Evolutionary conservation across 805 yeast genomes (phyloP).

Genomic region (Sporopachydermia lactativora): DNA sequence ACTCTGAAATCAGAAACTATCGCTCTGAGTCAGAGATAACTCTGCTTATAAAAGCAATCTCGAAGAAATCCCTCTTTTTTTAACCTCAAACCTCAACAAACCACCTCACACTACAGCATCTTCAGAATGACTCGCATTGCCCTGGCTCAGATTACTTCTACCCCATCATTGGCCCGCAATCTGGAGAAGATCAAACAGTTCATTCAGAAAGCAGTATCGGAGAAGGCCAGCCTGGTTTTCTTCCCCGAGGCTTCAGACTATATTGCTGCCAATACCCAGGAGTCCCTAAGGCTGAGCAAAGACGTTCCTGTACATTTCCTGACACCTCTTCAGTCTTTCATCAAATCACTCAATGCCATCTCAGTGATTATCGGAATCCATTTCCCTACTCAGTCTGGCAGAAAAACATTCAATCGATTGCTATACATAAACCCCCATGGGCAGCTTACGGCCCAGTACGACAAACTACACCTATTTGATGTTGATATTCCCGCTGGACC

Average conservation of each 20-base stretch:
- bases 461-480: constrained; percentile 81
- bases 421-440: constrained; percentile 61
- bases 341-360: neutral
- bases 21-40: too few relatives aligned
- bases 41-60: too few relatives aligned
- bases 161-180: constrained; percentile 45
- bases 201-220: constrained; percentile 45
- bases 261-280: constrained; percentile 53
- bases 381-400: constrained; percentile 41
- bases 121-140: constrained; percentile 50
- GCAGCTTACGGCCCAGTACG: constrained; percentile 52
- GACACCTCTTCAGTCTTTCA: constrained; percentile 25
- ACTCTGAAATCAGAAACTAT: too few relatives aligned
- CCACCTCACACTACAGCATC: neutral
- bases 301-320: constrained; percentile 28
- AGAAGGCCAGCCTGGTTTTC: constrained; percentile 56
- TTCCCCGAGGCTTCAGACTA: constrained; percentile 94
- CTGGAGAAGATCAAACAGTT: constrained; percentile 43
- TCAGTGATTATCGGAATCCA: constrained; percentile 77
- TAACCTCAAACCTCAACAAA: constrained; percentile 2
- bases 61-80: too few relatives aligned
- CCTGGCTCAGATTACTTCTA: constrained; percentile 77
- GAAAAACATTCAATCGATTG: constrained; percentile 54
- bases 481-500: constrained; percentile 70
- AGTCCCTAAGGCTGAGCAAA: constrained; percentile 47